These are phyloP conservation scores for Rhizoclosmatium hyalinum DNA, from an alignment of 371 early-diverging fungal species.

Conservation along the genomic window DNA sequence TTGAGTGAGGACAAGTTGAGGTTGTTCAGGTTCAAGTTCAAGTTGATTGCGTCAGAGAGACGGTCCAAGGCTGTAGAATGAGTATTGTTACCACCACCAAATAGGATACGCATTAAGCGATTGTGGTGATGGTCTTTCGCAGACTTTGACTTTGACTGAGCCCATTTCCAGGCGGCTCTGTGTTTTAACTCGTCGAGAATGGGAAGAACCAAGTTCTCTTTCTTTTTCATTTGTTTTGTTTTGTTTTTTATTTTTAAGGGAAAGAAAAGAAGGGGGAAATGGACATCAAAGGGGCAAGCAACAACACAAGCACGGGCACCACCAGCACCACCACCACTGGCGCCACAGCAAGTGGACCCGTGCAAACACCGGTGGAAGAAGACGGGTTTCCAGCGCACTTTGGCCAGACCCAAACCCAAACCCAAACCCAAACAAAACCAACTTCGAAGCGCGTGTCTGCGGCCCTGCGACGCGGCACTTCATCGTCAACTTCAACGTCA, in stretches of 20 bases:
- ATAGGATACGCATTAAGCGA: no score
- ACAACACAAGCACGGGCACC: background rate
- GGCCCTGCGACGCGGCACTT: background rate
- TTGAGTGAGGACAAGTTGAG: background rate
- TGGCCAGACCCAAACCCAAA: background rate
- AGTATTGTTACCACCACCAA: background rate
- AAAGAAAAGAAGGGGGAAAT: no score
- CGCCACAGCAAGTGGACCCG: background rate
- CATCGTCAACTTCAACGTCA: background rate
- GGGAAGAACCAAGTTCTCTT: background rate
- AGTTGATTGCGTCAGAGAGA: background rate
- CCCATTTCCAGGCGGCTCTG: background rate
- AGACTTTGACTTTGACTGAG: background rate
- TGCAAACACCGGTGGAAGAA: conserved; percentile 27
- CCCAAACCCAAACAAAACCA: background rate
- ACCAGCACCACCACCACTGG: background rate
- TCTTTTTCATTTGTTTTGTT: no score
- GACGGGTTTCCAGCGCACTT: conserved; percentile 22
- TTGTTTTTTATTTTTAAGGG: no score
- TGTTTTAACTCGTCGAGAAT: background rate
- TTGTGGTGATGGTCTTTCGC: background rate
- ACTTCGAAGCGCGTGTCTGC: conserved; percentile 1
- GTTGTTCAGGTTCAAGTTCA: background rate
- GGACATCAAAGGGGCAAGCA: no score
- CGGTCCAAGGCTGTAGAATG: background rate